Evolutionary conservation across 768 basidiomycete species (phyloP), one percentile per base, ranked within the genome.

Genomic region (Rhodotorula diobovata): DNA sequence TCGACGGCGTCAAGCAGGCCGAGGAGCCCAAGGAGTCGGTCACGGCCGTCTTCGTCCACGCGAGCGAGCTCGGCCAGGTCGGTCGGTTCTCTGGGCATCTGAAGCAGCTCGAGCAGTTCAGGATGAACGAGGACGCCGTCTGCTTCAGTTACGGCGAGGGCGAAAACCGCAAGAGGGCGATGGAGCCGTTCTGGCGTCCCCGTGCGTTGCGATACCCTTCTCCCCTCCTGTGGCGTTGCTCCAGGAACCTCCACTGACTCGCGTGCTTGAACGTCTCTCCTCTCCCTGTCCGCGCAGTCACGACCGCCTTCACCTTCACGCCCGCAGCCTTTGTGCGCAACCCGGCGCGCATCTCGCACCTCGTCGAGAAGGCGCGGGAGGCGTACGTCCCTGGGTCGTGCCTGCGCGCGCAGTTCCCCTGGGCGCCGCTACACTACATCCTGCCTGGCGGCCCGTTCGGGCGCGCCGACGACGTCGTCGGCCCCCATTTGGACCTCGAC

Each of bases 21-120:
- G 72, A 66, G 45, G 28, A 35, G 20, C 34, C 58, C 5, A 55
- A 61, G 8, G 6, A n/a, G 8, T 18, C 41, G n/a, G 68, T 73
- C 35, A 28, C 41, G 15, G 72, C 72, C 45, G 61, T 69, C 68
- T 73, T 73, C 53, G 68, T 73, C 6, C 72, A 73, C 51, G 43
- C 46, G 11, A 46, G 55, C 8, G 43, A 66, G 41, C 43, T 57
- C 30, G 18, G 1, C 15, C 60, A 66, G 41, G 41, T 73, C 53
- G 72, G 68, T 4, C 18, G 14, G 9, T 69, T 59, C 35, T 57
- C 65, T 1, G 65, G 68, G 21, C 66, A 63, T 41, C 50, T 63
- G 15, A 23, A 34, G 18, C 61, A 60, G 25, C 55, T 73, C 43
- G 72, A 73, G 41, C 41, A 34, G 0, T 32, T 55, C 12, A 55